Base-by-base conservation (phyloP, 2,329 filamentous ascomycete genomes). In the Phoma sp. region DNA sequence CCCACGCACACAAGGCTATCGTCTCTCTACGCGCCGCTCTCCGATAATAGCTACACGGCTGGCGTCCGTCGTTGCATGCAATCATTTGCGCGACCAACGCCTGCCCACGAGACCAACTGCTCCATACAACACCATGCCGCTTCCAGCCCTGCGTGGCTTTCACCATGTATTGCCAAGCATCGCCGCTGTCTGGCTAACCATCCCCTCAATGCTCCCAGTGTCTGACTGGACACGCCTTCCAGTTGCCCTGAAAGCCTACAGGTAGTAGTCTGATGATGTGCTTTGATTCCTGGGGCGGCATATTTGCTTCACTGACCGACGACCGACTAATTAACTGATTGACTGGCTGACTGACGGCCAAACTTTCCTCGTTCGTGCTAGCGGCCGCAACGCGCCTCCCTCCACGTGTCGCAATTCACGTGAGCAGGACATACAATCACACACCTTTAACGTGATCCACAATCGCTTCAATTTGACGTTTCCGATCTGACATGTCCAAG, bases 121-220 rank as follows among this genome's bases (percentile, higher is more conserved):
- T 22, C 52, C 31, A 37, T 24, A 31, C 45, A 29, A 24, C 35
- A 15, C 49, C 52, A 45, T 51, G 52, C 41, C 43, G 37, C 37
- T 55, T 51, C 43, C 31, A 50, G 52, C 52, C 41, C 17, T 45
- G 36, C 31, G 40, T 55, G 52, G 46, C 52, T 55, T 50, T 35
- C 15, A 27, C 15, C 13, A 8, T 50, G 19, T 55, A 55, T 51
- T 55, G 52, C 52, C 52, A 55, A 55, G 52, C 31, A 8, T 15
- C 33, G 37, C 32, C 36, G 36, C 52, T 35, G 36, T 45, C 52
- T 33, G 41, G 41, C 52, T 43, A 45, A 29, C 31, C 17, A 8
- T 32, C 31, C 45, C 32, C 12, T 12, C 29, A 6, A 31, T 31
- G 9, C 39, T 48, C 31, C 36, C 46, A 24, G 37, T 24, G 37